A percentile compares a stretch with the other conserved stretches of the same genome.
phyloP scores from a whole-genome alignment of 805 yeast genomes.

The Metschnikowia kofuensis region DNA sequence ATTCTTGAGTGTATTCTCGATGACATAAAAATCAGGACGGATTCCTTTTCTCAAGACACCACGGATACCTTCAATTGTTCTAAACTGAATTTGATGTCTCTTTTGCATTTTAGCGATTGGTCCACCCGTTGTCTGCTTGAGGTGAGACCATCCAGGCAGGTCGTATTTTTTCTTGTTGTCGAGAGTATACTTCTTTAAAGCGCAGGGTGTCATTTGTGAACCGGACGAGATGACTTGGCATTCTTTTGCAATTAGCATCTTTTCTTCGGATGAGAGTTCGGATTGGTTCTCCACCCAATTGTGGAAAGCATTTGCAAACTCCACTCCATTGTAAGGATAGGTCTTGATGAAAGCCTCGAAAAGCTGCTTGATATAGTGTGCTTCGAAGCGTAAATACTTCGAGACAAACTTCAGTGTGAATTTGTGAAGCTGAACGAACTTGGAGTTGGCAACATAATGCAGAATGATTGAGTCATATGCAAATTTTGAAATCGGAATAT shows the following conservation, averaged over 20 bases:
- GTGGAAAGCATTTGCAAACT: constrained; percentile 20
- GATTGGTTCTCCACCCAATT: constrained; percentile 19
- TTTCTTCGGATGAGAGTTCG: constrained; percentile 10
- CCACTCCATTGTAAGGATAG: constrained; percentile 31
- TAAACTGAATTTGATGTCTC: constrained; percentile 26
- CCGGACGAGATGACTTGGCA: constrained; percentile 21
- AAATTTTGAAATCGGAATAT: constrained; percentile 21
- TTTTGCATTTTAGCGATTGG: constrained; percentile 11
- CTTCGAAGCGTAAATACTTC: constrained; percentile 20
- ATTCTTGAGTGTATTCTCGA: constrained; percentile 30
- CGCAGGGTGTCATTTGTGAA: constrained; percentile 29
- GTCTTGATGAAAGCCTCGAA: constrained; percentile 32
- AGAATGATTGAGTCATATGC: constrained; percentile 22
- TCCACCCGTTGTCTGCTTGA: constrained; percentile 15
- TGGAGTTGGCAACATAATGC: constrained; percentile 25
- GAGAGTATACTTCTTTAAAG: constrained; percentile 14
- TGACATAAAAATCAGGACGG: constrained; percentile 31
- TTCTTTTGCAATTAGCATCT: constrained; percentile 9
- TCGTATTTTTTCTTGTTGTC: constrained; percentile 24
- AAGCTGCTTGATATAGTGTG: constrained; percentile 22
- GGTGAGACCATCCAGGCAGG: constrained; percentile 22
- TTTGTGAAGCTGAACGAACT: constrained; percentile 28
- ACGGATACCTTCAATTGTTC: constrained; percentile 32
- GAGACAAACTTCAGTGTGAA: constrained; percentile 21
- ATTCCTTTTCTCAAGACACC: constrained; percentile 34